Evolutionary conservation across 805 yeast species (phyloP).

Genomic region (Metschnikowia aberdeeniae): DNA sequence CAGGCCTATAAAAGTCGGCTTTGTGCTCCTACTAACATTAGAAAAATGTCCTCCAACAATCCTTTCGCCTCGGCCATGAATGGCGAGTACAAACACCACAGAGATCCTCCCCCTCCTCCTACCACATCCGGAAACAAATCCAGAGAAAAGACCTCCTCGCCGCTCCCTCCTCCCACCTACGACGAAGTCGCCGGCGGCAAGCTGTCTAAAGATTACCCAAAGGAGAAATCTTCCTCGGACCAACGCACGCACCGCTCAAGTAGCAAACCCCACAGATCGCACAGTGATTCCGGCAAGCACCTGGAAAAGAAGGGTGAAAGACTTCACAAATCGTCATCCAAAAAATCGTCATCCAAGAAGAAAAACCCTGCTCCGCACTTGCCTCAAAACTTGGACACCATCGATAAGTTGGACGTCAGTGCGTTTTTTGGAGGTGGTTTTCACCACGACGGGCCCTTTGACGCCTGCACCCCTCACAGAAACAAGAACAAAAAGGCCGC

Average conservation of each 20-base stretch:
- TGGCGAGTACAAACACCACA: conserved; percentile 34
- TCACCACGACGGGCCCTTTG: conserved; percentile 99
- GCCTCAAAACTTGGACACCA: conserved; percentile 81
- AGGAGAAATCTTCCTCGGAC: conserved; percentile 37
- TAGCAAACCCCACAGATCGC: conserved; percentile 19
- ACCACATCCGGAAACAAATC: conserved; percentile 8
- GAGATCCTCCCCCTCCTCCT: conserved; percentile 35
- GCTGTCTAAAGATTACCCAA: conserved; percentile 45
- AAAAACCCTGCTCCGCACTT: conserved; percentile 43
- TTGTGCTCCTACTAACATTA: conserved; percentile 9
- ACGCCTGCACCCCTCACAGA: conserved; percentile 96
- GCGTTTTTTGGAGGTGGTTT: conserved; percentile 91
- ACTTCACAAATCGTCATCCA: conserved; percentile 16
- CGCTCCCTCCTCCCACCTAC: conserved; percentile 58
- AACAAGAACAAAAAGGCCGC: conserved; percentile 72
- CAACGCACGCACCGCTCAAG: conserved; percentile 16
- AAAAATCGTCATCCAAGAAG: conserved; percentile 36
- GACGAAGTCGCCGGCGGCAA: conserved; percentile 63
- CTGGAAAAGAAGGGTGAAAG: conserved; percentile 12
- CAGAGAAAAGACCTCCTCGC: conserved; percentile 20
- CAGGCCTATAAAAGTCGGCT: neutral
- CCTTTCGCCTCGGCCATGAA: conserved; percentile 50
- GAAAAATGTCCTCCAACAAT: conserved; percentile 45
- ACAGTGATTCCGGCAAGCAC: conserved; percentile 17
- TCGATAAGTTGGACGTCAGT: conserved; percentile 93